Evolutionary conservation across 495 filamentous ascomycete genomes (phyloP), one percentile per base, ranked within the genome.

Genomic region (Penicillium soppii): DNA sequence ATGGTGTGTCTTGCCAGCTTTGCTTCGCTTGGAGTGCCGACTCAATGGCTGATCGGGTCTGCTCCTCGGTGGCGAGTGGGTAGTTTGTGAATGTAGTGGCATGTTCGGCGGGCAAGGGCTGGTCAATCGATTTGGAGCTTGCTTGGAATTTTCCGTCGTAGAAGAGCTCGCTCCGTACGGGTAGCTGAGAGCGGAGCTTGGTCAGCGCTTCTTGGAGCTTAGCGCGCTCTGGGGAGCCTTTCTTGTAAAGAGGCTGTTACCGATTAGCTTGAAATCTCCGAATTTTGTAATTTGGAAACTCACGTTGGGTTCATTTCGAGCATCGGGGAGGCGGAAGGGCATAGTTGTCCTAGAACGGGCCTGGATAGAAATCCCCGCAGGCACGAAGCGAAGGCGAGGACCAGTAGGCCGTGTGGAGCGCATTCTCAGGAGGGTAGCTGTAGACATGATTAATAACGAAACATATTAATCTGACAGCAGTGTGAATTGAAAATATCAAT

Each of bases 1-100:
- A 97, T 5, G 90, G 88, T 5, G 91, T 77, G 6, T 81, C 76
- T 59, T 91, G 87, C 92, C 94, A 97, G 47, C 77, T 69, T 22
- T 80, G 71, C 72, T 96, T 95, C 1, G 92, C 94, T 7, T 80
- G 77, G 13, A 97, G 78, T 0, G 92, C 94, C 30, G 86, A 75
- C 9, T 87, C 79, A 58, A 97, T 96, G 16, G 92, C 91, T 7
- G 70, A 65, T 7, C 71, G 74, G 53, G 94, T 84, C 48, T 95
- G 80, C 26, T 82, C 75, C n/a, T 82, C 68, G 17, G 74, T 81
- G 38, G 90, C 89, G 39, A 85, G 76, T 9, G 89, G 87, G 63
- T 90, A 95, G 44, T 79, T 84, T 51, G 90, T 91, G 33, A 97
- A 76, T 17, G 74, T 68, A 19, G 76, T 76, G 23, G 71, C 71